A percentile compares a stretch with the other conserved stretches of the same genome.
These are phyloP conservation scores for Trichoderma aggressivum DNA, from an alignment of 2,329 filamentous ascomycete species.

Conservation along the genomic window DNA sequence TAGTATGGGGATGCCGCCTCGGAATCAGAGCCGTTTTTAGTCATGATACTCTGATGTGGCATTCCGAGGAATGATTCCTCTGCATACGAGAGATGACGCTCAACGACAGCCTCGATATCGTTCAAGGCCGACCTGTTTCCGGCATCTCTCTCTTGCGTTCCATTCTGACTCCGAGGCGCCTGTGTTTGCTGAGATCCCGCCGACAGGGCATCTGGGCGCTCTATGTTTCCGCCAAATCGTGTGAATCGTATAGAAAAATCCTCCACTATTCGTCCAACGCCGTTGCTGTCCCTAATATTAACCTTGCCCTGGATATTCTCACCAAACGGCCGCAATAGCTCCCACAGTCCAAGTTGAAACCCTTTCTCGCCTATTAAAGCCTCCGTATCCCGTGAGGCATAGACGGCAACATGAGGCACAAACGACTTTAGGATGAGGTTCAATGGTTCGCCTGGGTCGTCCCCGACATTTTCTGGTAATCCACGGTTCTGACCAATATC, in stretches of 20 bases:
- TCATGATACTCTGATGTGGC: constrained; percentile 37
- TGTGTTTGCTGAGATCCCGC: constrained; percentile 28
- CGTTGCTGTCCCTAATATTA: constrained; percentile 84
- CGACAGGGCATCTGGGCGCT: constrained; percentile 44
- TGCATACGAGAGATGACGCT: constrained; percentile 72
- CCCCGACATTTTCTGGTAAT: constrained; percentile 42
- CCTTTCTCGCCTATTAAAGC: constrained; percentile 78
- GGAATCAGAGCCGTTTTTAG: constrained; percentile 41
- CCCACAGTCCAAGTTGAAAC: constrained; percentile 75
- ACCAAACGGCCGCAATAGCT: constrained; percentile 85
- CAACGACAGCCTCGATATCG: constrained; percentile 76
- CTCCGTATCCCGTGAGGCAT: constrained; percentile 84
- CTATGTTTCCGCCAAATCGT: constrained; percentile 59
- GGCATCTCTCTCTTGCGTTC: constrained; percentile 28
- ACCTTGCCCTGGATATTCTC: constrained; percentile 85
- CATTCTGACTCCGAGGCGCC: constrained; percentile 39
- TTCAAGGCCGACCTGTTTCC: constrained; percentile 41
- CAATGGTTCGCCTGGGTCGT: constrained; percentile 52
- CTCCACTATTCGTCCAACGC: constrained; percentile 76
- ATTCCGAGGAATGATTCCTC: constrained; percentile 54
- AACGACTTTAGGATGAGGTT: constrained; percentile 78
- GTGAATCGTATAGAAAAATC: constrained; percentile 89
- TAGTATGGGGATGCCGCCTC: constrained; percentile 73
- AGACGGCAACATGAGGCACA: constrained; percentile 82
- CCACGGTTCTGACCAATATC: constrained; percentile 44